Evolutionary conservation across 345 rosid genomes (phyloP).

Genomic region (Toxicodendron radicans): DNA sequence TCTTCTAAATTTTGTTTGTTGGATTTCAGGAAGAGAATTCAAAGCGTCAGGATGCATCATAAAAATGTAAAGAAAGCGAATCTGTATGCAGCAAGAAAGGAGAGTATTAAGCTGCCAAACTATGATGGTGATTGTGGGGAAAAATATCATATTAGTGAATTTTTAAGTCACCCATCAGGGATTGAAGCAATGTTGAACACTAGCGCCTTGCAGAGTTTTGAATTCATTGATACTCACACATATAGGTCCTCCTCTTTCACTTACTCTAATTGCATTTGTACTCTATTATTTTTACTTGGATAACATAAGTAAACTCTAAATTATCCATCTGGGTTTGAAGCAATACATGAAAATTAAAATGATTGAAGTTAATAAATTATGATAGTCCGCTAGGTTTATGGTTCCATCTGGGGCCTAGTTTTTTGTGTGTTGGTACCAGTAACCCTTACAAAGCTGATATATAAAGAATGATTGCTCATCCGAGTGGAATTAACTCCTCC

Average conservation of each 20-base stretch:
- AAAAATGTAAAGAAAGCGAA: conserved; percentile 54
- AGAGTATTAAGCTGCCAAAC: conserved; percentile 52
- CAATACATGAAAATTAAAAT: background rate
- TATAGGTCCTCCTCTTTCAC: conserved; percentile 50
- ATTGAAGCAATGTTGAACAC: conserved; percentile 68
- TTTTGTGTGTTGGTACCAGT: background rate
- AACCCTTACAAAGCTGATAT: no score
- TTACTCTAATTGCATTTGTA: background rate
- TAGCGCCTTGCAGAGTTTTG: conserved; percentile 56
- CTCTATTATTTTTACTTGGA: background rate
- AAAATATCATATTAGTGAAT: conserved; percentile 52
- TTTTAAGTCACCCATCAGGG: conserved; percentile 69
- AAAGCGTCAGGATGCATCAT: background rate
- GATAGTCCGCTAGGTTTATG: background rate
- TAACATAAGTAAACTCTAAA: background rate
- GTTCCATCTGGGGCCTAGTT: background rate
- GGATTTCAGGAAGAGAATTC: conserved; percentile 19
- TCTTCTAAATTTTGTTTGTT: background rate
- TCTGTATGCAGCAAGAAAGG: conserved; percentile 59
- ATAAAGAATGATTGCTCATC: no score
- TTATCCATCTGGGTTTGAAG: background rate
- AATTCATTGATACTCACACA: conserved; percentile 47
- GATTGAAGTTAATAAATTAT: background rate
- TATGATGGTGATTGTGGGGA: conserved; percentile 20
- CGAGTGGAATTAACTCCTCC: no score